Evolutionary conservation across 768 basidiomycete genomes (phyloP), one percentile per base, ranked within the genome.

Genomic region (Mycena sanguinolenta): DNA sequence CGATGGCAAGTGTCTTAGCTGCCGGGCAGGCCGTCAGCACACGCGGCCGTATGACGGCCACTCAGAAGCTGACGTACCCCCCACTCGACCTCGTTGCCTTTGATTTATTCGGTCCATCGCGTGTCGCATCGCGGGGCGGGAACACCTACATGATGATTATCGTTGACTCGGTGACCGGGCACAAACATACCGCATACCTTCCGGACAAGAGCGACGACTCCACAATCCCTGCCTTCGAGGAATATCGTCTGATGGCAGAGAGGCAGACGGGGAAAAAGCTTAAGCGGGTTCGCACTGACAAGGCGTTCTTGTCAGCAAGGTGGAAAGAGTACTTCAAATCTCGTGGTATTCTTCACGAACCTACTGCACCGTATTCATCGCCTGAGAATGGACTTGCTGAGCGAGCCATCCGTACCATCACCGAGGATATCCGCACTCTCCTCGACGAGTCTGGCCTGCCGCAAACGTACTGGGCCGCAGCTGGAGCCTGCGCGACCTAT

Each of bases 321-420:
- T 61, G 36, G 36, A 38, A 74, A 9, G n/a, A 21, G 3, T 78
- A 71, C 32, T 77, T 75, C 42, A 32, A 21, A 0, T 1, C 57
- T 0, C 66, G 73, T 0, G 79, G 81, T 0, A 79, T 83, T 2
- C 64, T 76, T 0, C 25, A 78, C 0, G 74, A 83, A n/a, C 71
- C 69, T 0, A 82, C 78, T 0, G 73, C 74, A 0, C 79, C 79
- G 0, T 77, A 81, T 25, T 74, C 76, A 4, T 80, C 79, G 0
- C 52, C 72, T 12, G 78, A 83, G 38, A 82, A 82, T 39, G 77
- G 82, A 0, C 59, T 82, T 1, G 82, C 80, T 0, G 82, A 85
- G 39, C 38, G 76, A 1, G 61, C 70, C 9, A 82, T 80, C 57
- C 14, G 66, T 14, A 78, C 77, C 0, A 49, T 80, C 0, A 19